Conservation (phyloP, 805 yeast species). For the Wickerhamia fluorescens region DNA sequence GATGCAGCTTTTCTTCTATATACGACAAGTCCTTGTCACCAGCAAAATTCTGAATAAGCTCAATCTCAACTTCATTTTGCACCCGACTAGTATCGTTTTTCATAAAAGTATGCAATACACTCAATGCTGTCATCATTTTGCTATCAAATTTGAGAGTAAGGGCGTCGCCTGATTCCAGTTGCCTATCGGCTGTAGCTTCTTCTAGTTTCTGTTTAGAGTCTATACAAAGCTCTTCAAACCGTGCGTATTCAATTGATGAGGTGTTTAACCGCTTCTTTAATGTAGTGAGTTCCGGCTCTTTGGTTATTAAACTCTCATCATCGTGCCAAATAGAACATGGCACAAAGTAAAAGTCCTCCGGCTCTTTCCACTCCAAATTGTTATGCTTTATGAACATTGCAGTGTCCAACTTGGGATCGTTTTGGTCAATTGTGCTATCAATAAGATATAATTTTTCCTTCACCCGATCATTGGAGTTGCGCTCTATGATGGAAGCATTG, state of each 20-base stretch:
- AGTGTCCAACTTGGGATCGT: conserved; percentile 68
- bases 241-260: conserved; percentile 31
- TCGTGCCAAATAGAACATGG: conserved; percentile 97
- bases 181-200: conserved; percentile 31
- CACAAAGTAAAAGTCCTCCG: conserved; percentile 73
- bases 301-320: conserved; percentile 67
- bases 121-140: conserved; percentile 44
- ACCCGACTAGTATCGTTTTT: conserved; percentile 69
- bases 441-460: conserved; percentile 45
- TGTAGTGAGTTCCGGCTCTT: conserved; percentile 50
- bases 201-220: conserved; percentile 46
- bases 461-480: conserved; percentile 36
- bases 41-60: conserved; percentile 80
- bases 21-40: conserved; percentile 65
- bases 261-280: conserved; percentile 45
- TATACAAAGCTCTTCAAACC: conserved; percentile 35
- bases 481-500: conserved; percentile 56
- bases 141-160: conserved; percentile 50
- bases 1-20: conserved; percentile 42
- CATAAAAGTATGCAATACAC: conserved; percentile 54
- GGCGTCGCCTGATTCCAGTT: conserved; percentile 21
- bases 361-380: conserved; percentile 68
- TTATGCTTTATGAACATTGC: conserved; percentile 94
- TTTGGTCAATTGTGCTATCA: conserved; percentile 55
- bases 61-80: conserved; percentile 78